Evolutionary conservation across 1,284 basidiomycete species (phyloP).

Genomic region (Tremellales sp.): DNA sequence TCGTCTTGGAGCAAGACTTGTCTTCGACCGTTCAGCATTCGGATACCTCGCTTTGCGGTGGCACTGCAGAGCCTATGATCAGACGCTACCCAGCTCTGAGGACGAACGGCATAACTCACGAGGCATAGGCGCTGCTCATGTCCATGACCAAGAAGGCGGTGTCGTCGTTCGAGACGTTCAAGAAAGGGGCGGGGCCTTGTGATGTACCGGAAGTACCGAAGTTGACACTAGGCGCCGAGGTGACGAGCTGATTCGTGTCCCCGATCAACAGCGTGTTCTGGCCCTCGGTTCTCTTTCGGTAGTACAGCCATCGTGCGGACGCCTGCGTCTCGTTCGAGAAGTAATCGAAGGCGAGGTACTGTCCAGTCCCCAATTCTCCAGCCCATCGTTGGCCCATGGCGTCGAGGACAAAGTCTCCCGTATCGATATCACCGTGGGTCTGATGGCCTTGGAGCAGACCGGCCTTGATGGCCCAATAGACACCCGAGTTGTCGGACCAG

Average conservation of each 20-base stretch:
- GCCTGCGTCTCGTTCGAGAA: slow-evolving; percentile 67
- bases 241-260: slow-evolving; percentile 74
- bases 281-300: slow-evolving; percentile 92
- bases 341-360: slow-evolving; percentile 71
- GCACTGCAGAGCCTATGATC: too few relatives aligned
- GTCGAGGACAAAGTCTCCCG: slow-evolving; percentile 92
- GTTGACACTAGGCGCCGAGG: slow-evolving; percentile 59
- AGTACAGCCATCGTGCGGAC: slow-evolving; percentile 78
- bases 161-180: slow-evolving; percentile 60
- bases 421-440: slow-evolving; percentile 90
- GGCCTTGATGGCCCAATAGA: slow-evolving; percentile 85
- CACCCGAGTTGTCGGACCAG: slow-evolving; percentile 82
- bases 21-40: slow-evolving; percentile 75
- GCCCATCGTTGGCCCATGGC: slow-evolving; percentile 93
- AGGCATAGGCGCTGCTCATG: slow-evolving; percentile 72
- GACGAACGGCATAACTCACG: slow-evolving; percentile 17
- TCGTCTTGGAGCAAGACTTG: slow-evolving; percentile 94
- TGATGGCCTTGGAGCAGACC: slow-evolving; percentile 73
- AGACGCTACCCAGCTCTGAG: slow-evolving; percentile 5
- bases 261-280: slow-evolving; percentile 90
- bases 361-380: slow-evolving; percentile 85
- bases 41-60: slow-evolving; percentile 74
- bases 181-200: slow-evolving; percentile 69
- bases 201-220: slow-evolving; percentile 60
- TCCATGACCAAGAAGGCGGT: slow-evolving; percentile 81